Evolutionary conservation across 306 rosid species (phyloP).

Genomic region (Sicyos edulis): DNA sequence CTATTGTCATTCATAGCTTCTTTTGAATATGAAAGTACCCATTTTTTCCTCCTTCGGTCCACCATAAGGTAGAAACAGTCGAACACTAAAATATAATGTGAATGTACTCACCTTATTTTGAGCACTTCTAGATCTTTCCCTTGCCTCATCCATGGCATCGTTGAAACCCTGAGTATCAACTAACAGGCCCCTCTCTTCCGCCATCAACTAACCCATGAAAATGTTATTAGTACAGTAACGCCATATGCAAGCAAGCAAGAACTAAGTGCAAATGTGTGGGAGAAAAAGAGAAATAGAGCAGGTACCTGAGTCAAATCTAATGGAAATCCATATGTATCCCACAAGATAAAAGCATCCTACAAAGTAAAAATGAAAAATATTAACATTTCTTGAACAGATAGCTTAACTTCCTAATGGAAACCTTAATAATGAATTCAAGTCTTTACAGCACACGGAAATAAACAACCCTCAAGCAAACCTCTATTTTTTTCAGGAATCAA

Average conservation of each 20-base stretch:
- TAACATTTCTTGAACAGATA: slow-evolving; percentile 1
- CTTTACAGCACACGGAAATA: neutral
- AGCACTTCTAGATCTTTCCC: slow-evolving; percentile 90
- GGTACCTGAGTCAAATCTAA: slow-evolving; percentile 94
- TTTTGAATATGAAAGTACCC: neutral
- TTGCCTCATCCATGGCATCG: slow-evolving; percentile 79
- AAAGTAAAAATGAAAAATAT: slow-evolving; percentile 26
- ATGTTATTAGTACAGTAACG: slow-evolving; percentile 7
- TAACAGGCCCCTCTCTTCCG: slow-evolving; percentile 77
- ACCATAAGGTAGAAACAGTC: neutral
- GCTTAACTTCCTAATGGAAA: neutral
- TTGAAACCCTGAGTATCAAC: slow-evolving; percentile 77
- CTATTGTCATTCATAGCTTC: neutral
- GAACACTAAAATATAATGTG: no score
- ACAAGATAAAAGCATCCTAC: slow-evolving; percentile 93
- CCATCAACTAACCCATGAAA: slow-evolving; percentile 68
- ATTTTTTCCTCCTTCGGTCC: neutral
- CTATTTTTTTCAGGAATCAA: neutral
- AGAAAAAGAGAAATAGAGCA: slow-evolving; percentile 7
- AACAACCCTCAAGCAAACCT: neutral
- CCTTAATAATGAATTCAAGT: neutral
- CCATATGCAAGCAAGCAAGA: slow-evolving; percentile 1
- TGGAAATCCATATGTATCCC: slow-evolving; percentile 97
- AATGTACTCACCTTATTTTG: slow-evolving; percentile 61
- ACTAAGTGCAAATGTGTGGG: neutral